Conservation (phyloP, 495 filamentous ascomycete genomes). For the Penicillium steckii region DNA sequence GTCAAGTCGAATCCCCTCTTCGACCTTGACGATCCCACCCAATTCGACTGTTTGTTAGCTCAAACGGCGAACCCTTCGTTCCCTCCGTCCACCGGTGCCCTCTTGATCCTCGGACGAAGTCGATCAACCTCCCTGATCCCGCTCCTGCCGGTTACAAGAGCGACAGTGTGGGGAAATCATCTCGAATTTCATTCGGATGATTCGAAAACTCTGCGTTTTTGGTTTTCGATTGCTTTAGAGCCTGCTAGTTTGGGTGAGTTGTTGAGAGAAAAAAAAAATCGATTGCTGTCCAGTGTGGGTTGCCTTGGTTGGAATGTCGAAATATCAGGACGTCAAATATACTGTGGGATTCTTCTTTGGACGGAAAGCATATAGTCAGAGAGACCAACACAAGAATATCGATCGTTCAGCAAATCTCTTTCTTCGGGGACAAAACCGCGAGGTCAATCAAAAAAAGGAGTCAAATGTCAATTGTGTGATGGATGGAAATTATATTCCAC, state of each 20-base stretch:
- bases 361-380: background rate
- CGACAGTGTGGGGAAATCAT: slow-evolving; percentile 37
- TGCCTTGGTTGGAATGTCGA: slow-evolving; percentile 15
- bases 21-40: slow-evolving; percentile 38
- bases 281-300: slow-evolving; percentile 3
- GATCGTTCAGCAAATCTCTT: background rate
- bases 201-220: slow-evolving; percentile 20
- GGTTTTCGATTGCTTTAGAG: slow-evolving; percentile 25
- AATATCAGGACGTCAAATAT: slow-evolving; percentile 3
- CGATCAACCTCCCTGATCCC: slow-evolving; percentile 39
- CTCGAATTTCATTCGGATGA: slow-evolving; percentile 25
- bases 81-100: slow-evolving; percentile 34
- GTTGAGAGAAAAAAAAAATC: slow-evolving; percentile 6
- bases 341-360: background rate
- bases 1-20: slow-evolving; percentile 47
- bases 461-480: background rate
- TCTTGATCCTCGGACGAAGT: slow-evolving; percentile 37
- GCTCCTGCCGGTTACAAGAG: slow-evolving; percentile 50
- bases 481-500: background rate
- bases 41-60: slow-evolving; percentile 48
- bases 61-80: slow-evolving; percentile 42
- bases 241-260: slow-evolving; percentile 36
- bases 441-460: background rate
- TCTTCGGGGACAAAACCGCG: background rate
- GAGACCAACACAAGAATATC: background rate